Conservation (phyloP, 352 stramenopile genomes). For the Aphanomyces invadans region DNA sequence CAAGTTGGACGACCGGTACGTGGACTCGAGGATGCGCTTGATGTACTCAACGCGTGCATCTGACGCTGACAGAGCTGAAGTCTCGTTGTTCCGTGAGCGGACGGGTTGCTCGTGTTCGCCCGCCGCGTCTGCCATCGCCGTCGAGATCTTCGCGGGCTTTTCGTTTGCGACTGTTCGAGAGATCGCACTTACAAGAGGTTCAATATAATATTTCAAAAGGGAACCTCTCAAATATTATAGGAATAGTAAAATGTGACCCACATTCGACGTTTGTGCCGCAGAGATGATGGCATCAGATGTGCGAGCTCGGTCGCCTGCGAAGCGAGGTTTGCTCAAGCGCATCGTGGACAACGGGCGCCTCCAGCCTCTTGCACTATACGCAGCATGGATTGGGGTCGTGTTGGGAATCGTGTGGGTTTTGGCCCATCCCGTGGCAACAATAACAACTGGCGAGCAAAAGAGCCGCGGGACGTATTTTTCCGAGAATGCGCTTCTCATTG, state of each 20-base stretch:
- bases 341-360: slow-evolving; percentile 18
- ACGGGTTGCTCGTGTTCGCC: not conserved
- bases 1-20: slow-evolving; percentile 18
- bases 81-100: not conserved
- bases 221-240: no score
- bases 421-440: slow-evolving; percentile 60
- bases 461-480: slow-evolving; percentile 82
- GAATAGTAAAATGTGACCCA: not conserved
- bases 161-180: not conserved
- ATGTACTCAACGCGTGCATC: slow-evolving; percentile 17
- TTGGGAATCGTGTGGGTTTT: slow-evolving; percentile 71
- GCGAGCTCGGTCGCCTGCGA: not conserved
- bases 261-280: not conserved
- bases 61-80: not conserved
- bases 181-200: not conserved
- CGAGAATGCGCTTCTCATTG: slow-evolving; percentile 80
- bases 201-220: no score
- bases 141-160: not conserved
- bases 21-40: not conserved
- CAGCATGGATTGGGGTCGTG: slow-evolving; percentile 16
- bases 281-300: not conserved
- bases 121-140: not conserved
- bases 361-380: slow-evolving; percentile 2
- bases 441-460: slow-evolving; percentile 80
- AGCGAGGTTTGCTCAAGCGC: slow-evolving; percentile 14